Base-by-base conservation (phyloP, 345 rosid genomes). In the Clarkia xantiana region DNA sequence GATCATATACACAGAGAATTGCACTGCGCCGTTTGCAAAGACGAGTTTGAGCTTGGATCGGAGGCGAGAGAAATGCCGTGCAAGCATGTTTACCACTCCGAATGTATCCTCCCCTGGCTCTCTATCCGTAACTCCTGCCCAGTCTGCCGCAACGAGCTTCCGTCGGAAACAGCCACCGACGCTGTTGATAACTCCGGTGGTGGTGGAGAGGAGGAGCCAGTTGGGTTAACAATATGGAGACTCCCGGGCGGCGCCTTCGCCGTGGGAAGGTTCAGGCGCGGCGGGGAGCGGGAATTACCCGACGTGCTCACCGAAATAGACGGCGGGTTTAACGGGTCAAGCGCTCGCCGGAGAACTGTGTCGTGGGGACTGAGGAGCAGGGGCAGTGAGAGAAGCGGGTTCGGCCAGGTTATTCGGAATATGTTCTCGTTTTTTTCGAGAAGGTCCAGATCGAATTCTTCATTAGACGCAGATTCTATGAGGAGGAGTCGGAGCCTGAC, bases 201-300 rank as follows among this genome's bases (percentile, higher is more conserved):
- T 11, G 14, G 16, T 13, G 56, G 56, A 2, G 56, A 42, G 13
- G 56, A 66, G 40, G 66, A 67, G 44, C 45, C 78, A 0, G 75
- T 77, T 10, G 94, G 90, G 16, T 45, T 84, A 63, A 81, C 86
- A 18, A 77, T 81, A 18, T 84, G 94, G 94, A 75, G 94, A 60
- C 62, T 84, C 2, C 94, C 94, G 0, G 86, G 94, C 1, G 94
- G 94, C 9, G 90, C 90, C 7, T 84, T 84, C 53, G 90, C 90
- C 0, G 90, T 84, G 10, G 94, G 94, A 8, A 73, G 89, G 47
- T 81, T 81, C 49, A 64, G 62, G 45, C 77, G 89, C 2, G 68
- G 68, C 25, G 54, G 63, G 58, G 81, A 60, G 51, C 62, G 74
- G 58, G 79, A 63, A 48, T 64, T 75, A 25, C 88, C 90, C 11